These are phyloP conservation scores for Wallacemonas sp. DNA, from an alignment of 208 protist genomes.

Conservation along the genomic window DNA sequence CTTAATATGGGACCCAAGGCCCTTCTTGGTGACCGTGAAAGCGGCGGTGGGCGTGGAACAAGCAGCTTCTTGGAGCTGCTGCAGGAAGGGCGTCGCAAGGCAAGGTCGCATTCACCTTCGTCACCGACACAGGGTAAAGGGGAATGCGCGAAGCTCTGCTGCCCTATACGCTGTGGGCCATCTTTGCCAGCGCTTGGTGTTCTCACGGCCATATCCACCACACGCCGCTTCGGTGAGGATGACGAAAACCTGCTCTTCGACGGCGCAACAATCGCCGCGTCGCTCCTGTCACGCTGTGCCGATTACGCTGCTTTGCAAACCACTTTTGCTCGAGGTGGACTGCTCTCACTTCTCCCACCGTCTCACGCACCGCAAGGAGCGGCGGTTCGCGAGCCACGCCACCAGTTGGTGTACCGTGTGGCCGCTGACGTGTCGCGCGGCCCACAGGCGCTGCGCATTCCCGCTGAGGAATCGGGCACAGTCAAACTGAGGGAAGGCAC, in stretches of 20 bases:
- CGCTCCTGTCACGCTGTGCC: constrained; percentile 11
- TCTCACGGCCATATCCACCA: not conserved
- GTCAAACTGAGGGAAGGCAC: constrained; percentile 21
- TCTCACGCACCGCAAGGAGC: no score
- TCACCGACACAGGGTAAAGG: not conserved
- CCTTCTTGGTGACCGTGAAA: not conserved
- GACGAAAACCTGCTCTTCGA: constrained; percentile 25
- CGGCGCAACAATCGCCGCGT: constrained; percentile 7
- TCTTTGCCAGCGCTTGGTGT: constrained; percentile 7
- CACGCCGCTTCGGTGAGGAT: constrained; percentile 7
- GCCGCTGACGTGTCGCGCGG: not conserved
- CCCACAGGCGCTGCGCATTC: constrained; percentile 7
- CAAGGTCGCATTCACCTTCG: not conserved
- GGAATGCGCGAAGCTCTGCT: not conserved
- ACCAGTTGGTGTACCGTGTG: constrained; percentile 25
- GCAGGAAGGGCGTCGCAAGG: not conserved
- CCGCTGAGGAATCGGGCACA: not conserved
- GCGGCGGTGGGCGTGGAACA: not conserved
- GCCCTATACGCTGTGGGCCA: constrained; percentile 4
- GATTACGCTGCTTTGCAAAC: constrained; percentile 21
- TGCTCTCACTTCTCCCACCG: constrained; percentile 9
- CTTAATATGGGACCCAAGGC: constrained; percentile 17
- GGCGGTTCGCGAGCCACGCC: constrained; percentile 3
- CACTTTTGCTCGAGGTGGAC: constrained; percentile 18
- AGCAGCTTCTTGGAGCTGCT: constrained; percentile 16